Base-by-base conservation (phyloP, 768 basidiomycete genomes). In the Bullera alba region DNA sequence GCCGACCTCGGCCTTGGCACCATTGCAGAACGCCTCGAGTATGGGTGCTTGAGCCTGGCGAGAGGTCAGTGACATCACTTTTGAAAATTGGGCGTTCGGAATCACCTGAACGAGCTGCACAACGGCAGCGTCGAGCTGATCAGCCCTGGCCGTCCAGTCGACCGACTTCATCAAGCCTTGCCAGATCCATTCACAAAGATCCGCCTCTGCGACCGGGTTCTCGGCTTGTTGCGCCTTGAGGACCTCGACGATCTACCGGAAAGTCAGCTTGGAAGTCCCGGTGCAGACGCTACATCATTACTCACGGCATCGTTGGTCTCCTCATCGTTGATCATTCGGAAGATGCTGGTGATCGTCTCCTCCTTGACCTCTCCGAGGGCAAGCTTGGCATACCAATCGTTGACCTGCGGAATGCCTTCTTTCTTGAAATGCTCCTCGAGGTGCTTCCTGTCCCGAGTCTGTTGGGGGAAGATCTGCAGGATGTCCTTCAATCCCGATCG, bases 341-440 rank as follows among this genome's bases (percentile, higher is more conserved):
- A 48, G 88, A 77, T 21, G 82, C 50, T 81, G 60, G 77, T 78
- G 62, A 84, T 74, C 56, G 92, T 80, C 37, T 78, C 77, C 51
- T 91, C 87, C 72, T 86, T 90, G 59, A 87, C 81, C 51, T 83
- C 81, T 48, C 83, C 83, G 53, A 83, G 83, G 69, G 90, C 87
- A 70, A 83, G 84, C 79, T 92, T 95, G 39, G 82, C 81, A 80
- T 86, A 96, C 88, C 89, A 96, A 15, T 97, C 93, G 2, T 86
- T 84, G 36, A 96, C 81, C 60, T 83, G 81, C n/a, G 82, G 75
- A 17, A 95, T 76, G 17, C 81, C 83, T 52, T 82, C 84, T 50
- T 81, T 80, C 74, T 80, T 86, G 79, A 97, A 95, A 69, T 90
- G 84, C 5, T 86, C 83, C 60, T 92, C 88, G 43, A 96, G 78